These are phyloP conservation scores for Jaltomata sinuosa DNA, from an alignment of 257 asterid genomes.

Conservation along the genomic window DNA sequence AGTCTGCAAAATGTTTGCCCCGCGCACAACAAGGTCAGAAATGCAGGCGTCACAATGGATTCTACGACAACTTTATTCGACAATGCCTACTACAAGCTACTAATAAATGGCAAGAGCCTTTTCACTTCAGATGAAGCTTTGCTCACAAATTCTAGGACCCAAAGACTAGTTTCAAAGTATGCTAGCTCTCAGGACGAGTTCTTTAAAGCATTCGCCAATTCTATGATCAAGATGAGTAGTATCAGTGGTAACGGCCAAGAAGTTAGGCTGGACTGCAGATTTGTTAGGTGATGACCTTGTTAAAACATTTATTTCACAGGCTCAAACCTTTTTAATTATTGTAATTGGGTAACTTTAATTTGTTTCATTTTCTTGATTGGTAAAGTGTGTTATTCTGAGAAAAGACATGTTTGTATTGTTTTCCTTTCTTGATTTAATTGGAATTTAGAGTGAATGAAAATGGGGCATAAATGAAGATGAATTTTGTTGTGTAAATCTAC, in stretches of 20 bases:
- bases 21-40: slow-evolving; percentile 45
- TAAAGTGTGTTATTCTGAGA: neutral
- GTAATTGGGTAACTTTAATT: neutral
- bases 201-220: slow-evolving; percentile 41
- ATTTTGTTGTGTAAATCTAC: neutral
- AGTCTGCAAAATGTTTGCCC: slow-evolving; percentile 51
- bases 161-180: slow-evolving; percentile 44
- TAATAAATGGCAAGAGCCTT: slow-evolving; percentile 55
- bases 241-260: slow-evolving; percentile 52
- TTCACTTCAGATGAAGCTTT: slow-evolving; percentile 74
- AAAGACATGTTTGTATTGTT: neutral
- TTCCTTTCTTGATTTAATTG: neutral
- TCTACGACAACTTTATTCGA: slow-evolving; percentile 55
- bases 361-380: neutral
- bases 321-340: neutral
- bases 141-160: slow-evolving; percentile 32
- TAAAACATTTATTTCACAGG: neutral
- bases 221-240: slow-evolving; percentile 87
- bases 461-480: neutral
- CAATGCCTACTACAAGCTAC: slow-evolving; percentile 59
- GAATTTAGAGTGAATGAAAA: neutral
- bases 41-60: slow-evolving; percentile 58
- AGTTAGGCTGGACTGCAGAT: slow-evolving; percentile 46
- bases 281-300: slow-evolving; percentile 12
- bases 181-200: slow-evolving; percentile 49